A percentile compares a stretch with the other conserved stretches of the same genome.
Conservation (phyloP, 2,329 filamentous ascomycete genomes). For the Samsoniella hepiali region DNA sequence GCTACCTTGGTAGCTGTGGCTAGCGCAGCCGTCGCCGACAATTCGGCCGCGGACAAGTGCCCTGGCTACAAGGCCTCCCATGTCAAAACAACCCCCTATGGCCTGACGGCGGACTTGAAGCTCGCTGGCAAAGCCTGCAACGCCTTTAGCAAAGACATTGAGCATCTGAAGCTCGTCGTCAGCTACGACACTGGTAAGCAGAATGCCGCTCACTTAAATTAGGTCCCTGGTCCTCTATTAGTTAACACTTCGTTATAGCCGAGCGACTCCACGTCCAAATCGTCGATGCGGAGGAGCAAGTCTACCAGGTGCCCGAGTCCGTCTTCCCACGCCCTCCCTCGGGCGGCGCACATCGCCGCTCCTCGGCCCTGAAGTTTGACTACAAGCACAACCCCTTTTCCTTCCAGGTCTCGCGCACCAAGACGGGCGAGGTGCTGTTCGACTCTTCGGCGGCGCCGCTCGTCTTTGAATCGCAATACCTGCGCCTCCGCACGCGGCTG, state of each 20-base stretch:
- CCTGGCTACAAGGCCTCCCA: conserved; percentile 63
- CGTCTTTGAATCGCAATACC: conserved; percentile 71
- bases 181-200: conserved; percentile 60
- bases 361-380: conserved; percentile 43
- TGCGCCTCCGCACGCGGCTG: conserved; percentile 64
- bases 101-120: conserved; percentile 42
- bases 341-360: conserved; percentile 24
- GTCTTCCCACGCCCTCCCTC: conserved; percentile 59
- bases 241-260: conserved; percentile 36
- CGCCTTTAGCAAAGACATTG: conserved; percentile 25
- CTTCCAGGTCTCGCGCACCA: conserved; percentile 50
- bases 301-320: conserved; percentile 67
- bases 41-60: conserved; percentile 36
- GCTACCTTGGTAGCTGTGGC: neutral
- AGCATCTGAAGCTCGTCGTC: conserved; percentile 50
- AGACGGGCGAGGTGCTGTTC: conserved; percentile 50
- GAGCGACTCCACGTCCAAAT: conserved; percentile 70
- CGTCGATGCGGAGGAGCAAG: conserved; percentile 59
- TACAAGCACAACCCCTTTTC: conserved; percentile 52
- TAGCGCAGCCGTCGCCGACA: conserved; percentile 6
- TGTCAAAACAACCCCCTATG: conserved; percentile 45
- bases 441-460: conserved; percentile 62
- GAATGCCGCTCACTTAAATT: conserved; percentile 39
- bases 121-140: conserved; percentile 27
- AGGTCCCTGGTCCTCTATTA: neutral